These are phyloP conservation scores for Hymenoscyphus albidus DNA, from an alignment of 2,329 filamentous ascomycete genomes.

Conservation along the genomic window DNA sequence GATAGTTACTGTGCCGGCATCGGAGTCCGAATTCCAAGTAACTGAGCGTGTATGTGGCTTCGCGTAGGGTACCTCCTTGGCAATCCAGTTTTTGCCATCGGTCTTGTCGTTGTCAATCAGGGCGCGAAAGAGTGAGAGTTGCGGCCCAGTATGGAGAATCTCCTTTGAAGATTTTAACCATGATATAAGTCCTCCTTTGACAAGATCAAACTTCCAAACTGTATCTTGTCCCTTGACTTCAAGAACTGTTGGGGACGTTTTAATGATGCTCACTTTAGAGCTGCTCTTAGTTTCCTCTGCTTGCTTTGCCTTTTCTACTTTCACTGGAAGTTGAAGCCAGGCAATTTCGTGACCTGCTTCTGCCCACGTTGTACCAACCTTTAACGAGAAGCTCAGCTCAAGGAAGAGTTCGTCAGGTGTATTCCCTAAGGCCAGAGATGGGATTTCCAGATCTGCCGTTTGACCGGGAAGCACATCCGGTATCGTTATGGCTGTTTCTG, in stretches of 20 bases:
- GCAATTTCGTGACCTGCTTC: slow-evolving; percentile 50
- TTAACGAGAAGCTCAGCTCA: slow-evolving; percentile 44
- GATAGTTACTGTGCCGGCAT: slow-evolving; percentile 40
- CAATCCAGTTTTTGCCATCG: slow-evolving; percentile 6
- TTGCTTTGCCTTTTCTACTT: slow-evolving; percentile 15
- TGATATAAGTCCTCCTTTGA: slow-evolving; percentile 12
- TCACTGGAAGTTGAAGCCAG: slow-evolving; percentile 48
- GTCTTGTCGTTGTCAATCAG: slow-evolving; percentile 59
- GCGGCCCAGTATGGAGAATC: slow-evolving; percentile 36
- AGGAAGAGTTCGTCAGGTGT: slow-evolving; percentile 42
- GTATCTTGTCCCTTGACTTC: slow-evolving; percentile 37
- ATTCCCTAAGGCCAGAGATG: slow-evolving; percentile 14
- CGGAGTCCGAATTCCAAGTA: slow-evolving; percentile 31
- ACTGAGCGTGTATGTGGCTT: slow-evolving; percentile 46
- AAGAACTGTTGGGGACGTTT: slow-evolving; percentile 26
- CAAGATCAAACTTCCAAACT: slow-evolving; percentile 43
- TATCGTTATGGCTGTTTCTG: not conserved
- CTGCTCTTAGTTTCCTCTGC: slow-evolving; percentile 13
- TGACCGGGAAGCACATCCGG: slow-evolving; percentile 2
- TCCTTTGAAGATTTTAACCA: slow-evolving; percentile 11
- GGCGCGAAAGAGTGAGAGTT: slow-evolving; percentile 58
- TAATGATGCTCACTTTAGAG: slow-evolving; percentile 19
- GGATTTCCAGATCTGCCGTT: slow-evolving; percentile 4
- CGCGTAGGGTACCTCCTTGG: slow-evolving; percentile 40
- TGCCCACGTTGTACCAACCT: slow-evolving; percentile 47